A percentile compares a stretch with the other conserved stretches of the same genome.
Conservation (phyloP, 805 yeast species). For the Starmerella sirachaensis region DNA sequence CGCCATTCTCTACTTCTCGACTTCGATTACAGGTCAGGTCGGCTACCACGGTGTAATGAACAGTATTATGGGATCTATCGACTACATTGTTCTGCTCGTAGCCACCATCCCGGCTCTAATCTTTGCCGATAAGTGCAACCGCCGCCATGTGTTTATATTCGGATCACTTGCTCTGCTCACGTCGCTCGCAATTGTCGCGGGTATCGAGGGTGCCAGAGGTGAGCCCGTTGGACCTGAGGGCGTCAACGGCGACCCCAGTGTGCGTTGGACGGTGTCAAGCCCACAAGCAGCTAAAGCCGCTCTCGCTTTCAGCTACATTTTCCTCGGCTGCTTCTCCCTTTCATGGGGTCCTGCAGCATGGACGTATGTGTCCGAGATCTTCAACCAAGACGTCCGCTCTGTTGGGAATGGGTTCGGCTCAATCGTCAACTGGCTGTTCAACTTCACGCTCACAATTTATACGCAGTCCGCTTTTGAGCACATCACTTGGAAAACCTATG, state of each 20-base stretch:
- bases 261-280: slow-evolving; percentile 52
- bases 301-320: slow-evolving; percentile 44
- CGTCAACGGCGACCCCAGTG: slow-evolving; percentile 18
- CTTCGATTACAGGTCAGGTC: slow-evolving; percentile 47
- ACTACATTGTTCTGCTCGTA: slow-evolving; percentile 54
- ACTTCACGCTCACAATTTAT: slow-evolving; percentile 59
- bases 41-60: slow-evolving; percentile 51
- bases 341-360: slow-evolving; percentile 79
- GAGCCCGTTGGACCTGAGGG: slow-evolving; percentile 19
- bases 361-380: slow-evolving; percentile 52
- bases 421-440: slow-evolving; percentile 70
- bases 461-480: slow-evolving; percentile 65
- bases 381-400: slow-evolving; percentile 63
- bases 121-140: slow-evolving; percentile 67
- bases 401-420: slow-evolving; percentile 61
- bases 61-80: slow-evolving; percentile 46
- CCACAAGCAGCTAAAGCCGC: slow-evolving; percentile 35
- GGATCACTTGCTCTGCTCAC: slow-evolving; percentile 72
- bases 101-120: slow-evolving; percentile 75
- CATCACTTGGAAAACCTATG: slow-evolving; percentile 52
- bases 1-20: slow-evolving; percentile 82
- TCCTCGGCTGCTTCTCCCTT: slow-evolving; percentile 67
- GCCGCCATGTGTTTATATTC: slow-evolving; percentile 50
- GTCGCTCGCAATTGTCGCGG: slow-evolving; percentile 20
- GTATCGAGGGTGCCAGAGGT: slow-evolving; percentile 19